These are phyloP conservation scores for Apostasia shenzhenica DNA, from an alignment of 106 monocot genomes.

Conservation along the genomic window DNA sequence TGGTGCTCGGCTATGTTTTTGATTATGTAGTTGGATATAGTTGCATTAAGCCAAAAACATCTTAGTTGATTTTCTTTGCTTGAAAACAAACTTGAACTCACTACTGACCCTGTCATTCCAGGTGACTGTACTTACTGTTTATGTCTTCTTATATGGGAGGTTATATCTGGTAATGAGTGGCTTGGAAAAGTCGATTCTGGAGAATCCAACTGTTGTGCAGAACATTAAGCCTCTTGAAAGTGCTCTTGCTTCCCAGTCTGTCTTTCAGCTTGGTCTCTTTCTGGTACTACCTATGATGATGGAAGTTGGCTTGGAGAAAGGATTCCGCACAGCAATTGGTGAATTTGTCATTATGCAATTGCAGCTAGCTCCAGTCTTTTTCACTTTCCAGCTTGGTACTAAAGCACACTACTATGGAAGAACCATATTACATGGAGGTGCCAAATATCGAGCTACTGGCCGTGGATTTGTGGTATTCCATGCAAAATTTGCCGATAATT, in stretches of 20 bases:
- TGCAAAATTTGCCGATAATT: slow-evolving; percentile 90
- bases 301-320: slow-evolving; percentile 92
- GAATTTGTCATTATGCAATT: slow-evolving; percentile 95
- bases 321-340: slow-evolving; percentile 78
- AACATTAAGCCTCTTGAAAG: slow-evolving; percentile 66
- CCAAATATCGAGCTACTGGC: slow-evolving; percentile 86
- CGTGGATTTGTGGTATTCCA: slow-evolving; percentile 95
- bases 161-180: slow-evolving; percentile 90
- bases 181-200: slow-evolving; percentile 64
- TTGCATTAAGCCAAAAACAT: too few relatives aligned
- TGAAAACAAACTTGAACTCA: background rate
- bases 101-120: slow-evolving; percentile 17
- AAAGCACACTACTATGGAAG: slow-evolving; percentile 90
- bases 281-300: slow-evolving; percentile 91
- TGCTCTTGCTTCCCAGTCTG: slow-evolving; percentile 80
- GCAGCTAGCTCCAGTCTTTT: slow-evolving; percentile 88
- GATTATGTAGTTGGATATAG: too few relatives aligned
- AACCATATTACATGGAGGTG: slow-evolving; percentile 85
- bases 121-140: slow-evolving; percentile 87
- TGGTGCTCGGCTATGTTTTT: too few relatives aligned
- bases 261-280: slow-evolving; percentile 81
- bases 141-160: slow-evolving; percentile 86
- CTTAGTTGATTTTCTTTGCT: too few relatives aligned
- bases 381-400: slow-evolving; percentile 89
- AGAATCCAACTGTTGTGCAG: slow-evolving; percentile 43